Evolutionary conservation across 192 early-diverging fungal species (phyloP), one percentile per base, ranked within the genome.

Genomic region (Globomyces pollinis-pini): DNA sequence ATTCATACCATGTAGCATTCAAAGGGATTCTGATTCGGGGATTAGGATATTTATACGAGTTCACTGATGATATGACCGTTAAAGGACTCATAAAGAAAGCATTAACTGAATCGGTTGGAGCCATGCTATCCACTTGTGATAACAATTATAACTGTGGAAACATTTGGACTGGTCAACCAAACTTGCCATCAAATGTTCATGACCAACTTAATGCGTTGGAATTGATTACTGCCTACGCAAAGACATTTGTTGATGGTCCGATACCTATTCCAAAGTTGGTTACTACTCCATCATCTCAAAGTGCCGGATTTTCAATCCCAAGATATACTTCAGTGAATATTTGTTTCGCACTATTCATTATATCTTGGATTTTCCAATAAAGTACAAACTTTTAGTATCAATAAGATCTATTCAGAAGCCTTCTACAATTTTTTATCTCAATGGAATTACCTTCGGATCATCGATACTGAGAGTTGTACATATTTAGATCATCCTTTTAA

Each of bases 81-180:
- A 65, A 70, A 50, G 15, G 43, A 12, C 16, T 43, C 28, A 52
- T 70, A 18, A 42, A 50, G 31, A 60, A 43, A 1, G 63, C 62
- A 24, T 29, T 70, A 12, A 50, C 65, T 21, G 41, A 42, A 21
- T 62, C 68, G 7, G 33, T 70, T 30, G n/a, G 32, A 15, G 38
- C 55, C 34, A 59, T 59, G 50, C 26, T 62, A 30, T 12, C 13
- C 11, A 62, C 55, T 50, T 70, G 68, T 41, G 63, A 65, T 33
- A 43, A 34, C 9, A 47, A 56, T 26, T 62, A 45, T 41, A 52
- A 49, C 43, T 70, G 68, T 56, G 42, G 28, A 41, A 45, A 43
- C 1, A 56, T 47, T 16, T 70, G 68, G 68, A 12, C 29, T 15
- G 18, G 32, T 24, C 18, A 24, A 21, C 4, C 29, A 5, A 12